Percentiles rank a stretch among this genome's conserved stretches.
phyloP scores from a whole-genome alignment of 2,329 filamentous ascomycete genomes.

The Hypoxylon sp. region DNA sequence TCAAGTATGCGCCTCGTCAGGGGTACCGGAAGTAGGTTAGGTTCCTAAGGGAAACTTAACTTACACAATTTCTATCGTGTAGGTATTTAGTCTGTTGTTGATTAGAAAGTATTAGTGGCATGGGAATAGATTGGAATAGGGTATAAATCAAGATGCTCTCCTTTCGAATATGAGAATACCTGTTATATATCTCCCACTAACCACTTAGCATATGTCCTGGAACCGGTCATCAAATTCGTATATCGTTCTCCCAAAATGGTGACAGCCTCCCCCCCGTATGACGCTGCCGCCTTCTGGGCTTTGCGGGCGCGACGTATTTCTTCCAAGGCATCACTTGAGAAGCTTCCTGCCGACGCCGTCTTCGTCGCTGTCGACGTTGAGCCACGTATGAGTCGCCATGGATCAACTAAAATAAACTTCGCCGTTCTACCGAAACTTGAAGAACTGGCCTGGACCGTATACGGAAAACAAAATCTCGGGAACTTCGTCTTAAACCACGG shows the following conservation, averaged over 20 bases:
- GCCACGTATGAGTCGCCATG: not conserved
- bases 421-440: slow-evolving; percentile 32
- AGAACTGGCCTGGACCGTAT: not conserved
- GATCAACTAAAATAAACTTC: slow-evolving; percentile 18
- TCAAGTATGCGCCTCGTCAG: not conserved
- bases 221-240: not conserved
- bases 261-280: too few species aligned
- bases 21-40: not conserved
- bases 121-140: not conserved
- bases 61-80: not conserved
- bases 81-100: not conserved
- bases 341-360: slow-evolving; percentile 5
- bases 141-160: not conserved
- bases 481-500: not conserved
- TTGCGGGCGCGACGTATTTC: slow-evolving; percentile 3
- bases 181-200: not conserved
- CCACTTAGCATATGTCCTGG: not conserved
- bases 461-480: not conserved
- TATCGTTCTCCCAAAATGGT: not conserved
- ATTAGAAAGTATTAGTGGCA: not conserved
- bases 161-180: not conserved
- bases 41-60: not conserved
- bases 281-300: not conserved
- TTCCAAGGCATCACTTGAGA: slow-evolving; percentile 11
- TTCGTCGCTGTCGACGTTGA: slow-evolving; percentile 27